These are phyloP conservation scores for Termitomyces eurrhizus DNA, from an alignment of 768 basidiomycete genomes.

Conservation along the genomic window DNA sequence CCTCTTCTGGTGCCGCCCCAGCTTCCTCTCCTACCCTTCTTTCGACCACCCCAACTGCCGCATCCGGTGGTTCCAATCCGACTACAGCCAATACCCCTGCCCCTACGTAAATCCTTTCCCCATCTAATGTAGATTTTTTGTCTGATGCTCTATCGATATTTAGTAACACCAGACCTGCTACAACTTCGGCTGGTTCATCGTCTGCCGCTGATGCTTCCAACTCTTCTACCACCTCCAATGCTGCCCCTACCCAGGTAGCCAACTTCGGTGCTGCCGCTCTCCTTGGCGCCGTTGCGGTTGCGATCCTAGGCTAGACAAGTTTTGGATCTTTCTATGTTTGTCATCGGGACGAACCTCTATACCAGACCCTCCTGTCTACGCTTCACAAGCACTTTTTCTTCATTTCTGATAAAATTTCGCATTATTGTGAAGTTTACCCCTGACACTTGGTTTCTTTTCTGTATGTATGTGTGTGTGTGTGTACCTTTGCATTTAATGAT, in stretches of 20 bases:
- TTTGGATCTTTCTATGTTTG: slow-evolving; percentile 6
- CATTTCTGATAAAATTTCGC: slow-evolving; percentile 6
- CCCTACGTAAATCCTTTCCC: not conserved
- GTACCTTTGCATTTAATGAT: not conserved
- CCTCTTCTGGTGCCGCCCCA: slow-evolving; percentile 15
- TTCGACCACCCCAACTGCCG: slow-evolving; percentile 9
- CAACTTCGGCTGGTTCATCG: not conserved
- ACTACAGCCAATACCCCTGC: slow-evolving; percentile 9
- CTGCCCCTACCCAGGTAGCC: slow-evolving; percentile 27
- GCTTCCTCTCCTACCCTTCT: slow-evolving; percentile 10
- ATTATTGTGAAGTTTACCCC: not conserved
- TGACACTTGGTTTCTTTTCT: not conserved
- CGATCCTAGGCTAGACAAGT: slow-evolving; percentile 33
- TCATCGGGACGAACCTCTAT: slow-evolving; percentile 11
- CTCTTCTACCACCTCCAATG: slow-evolving; percentile 19
- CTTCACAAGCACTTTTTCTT: slow-evolving; percentile 5
- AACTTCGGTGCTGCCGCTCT: slow-evolving; percentile 33
- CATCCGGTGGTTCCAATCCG: slow-evolving; percentile 7
- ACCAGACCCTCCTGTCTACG: slow-evolving; percentile 1
- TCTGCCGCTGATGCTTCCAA: slow-evolving; percentile 10
- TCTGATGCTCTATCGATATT: not conserved
- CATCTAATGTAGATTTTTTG: not conserved
- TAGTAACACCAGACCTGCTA: not conserved
- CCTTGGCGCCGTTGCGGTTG: slow-evolving; percentile 42
- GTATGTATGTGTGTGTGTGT: too few species aligned